phyloP scores from a whole-genome alignment of 1,284 basidiomycete species.

The Tilletia indica region DNA sequence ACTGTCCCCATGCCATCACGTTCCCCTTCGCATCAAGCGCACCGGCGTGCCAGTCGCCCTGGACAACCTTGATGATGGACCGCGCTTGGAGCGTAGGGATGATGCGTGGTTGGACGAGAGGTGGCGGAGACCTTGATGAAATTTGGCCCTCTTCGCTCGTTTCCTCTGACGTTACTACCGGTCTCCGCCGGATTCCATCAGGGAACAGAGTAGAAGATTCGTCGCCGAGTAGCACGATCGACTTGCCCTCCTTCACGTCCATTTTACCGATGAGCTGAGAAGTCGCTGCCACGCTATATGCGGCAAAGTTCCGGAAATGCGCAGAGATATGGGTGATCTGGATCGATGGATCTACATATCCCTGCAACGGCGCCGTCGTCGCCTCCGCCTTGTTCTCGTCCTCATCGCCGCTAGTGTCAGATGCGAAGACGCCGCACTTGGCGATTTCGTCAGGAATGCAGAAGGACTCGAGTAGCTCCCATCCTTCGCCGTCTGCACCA shows the following conservation, averaged over 20 bases:
- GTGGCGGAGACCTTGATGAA: slow-evolving; percentile 14
- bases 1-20: slow-evolving; percentile 79
- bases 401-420: background rate
- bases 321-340: slow-evolving; percentile 71
- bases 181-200: background rate
- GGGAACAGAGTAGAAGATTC: slow-evolving; percentile 36
- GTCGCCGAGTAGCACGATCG: slow-evolving; percentile 40
- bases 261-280: background rate
- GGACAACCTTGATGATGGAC: slow-evolving; percentile 74
- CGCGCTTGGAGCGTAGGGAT: slow-evolving; percentile 71
- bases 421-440: slow-evolving; percentile 1
- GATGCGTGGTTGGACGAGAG: slow-evolving; percentile 60
- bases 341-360: slow-evolving; percentile 18
- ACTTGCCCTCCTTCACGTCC: background rate
- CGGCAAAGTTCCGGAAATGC: slow-evolving; percentile 74
- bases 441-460: slow-evolving; percentile 19
- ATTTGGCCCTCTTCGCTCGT: too few relatives aligned
- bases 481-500: slow-evolving; percentile 61
- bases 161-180: background rate
- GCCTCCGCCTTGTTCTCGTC: slow-evolving; percentile 5
- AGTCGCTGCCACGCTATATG: slow-evolving; percentile 60
- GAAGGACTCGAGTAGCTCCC: slow-evolving; percentile 59
- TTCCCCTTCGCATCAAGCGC: slow-evolving; percentile 76
- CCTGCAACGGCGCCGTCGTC: background rate
- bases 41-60: slow-evolving; percentile 85